Evolutionary conservation across 768 basidiomycete species (phyloP).

Genomic region (Obba rivulosa): DNA sequence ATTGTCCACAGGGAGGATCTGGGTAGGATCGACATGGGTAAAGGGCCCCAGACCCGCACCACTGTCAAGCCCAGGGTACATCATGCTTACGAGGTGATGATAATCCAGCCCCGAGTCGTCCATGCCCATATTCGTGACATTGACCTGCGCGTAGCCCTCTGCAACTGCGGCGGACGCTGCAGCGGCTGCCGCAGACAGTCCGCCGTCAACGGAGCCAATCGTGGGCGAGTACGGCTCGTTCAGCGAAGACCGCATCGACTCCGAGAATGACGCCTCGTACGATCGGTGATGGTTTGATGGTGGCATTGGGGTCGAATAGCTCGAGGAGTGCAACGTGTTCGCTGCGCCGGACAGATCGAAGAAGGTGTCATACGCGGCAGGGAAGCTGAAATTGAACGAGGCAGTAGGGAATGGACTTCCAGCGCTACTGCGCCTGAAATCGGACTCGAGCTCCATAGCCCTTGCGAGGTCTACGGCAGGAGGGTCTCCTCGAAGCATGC

Average conservation of each 20-base stretch:
- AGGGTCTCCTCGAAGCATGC: slow-evolving; percentile 74
- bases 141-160: slow-evolving; percentile 67
- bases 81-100: slow-evolving; percentile 59
- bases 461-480: slow-evolving; percentile 37
- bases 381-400: slow-evolving; percentile 69
- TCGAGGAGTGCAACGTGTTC: slow-evolving; percentile 19
- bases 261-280: slow-evolving; percentile 12
- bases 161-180: slow-evolving; percentile 66
- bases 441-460: slow-evolving; percentile 31
- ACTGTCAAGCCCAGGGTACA: slow-evolving; percentile 47
- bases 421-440: slow-evolving; percentile 18
- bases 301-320: slow-evolving; percentile 26
- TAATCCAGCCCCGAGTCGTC: slow-evolving; percentile 60
- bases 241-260: slow-evolving; percentile 18
- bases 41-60: slow-evolving; percentile 38
- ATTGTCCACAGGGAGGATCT: slow-evolving; percentile 56
- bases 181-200: slow-evolving; percentile 59
- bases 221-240: slow-evolving; percentile 18
- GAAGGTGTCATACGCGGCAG: slow-evolving; percentile 50
- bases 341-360: slow-evolving; percentile 37
- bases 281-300: slow-evolving; percentile 11
- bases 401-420: slow-evolving; percentile 58
- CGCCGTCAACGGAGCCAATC: slow-evolving; percentile 29
- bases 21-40: slow-evolving; percentile 90
- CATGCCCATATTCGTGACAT: slow-evolving; percentile 44